Base-by-base conservation (phyloP, 352 stramenopile species). In the Phytopythium cucurbitacearum region DNA sequence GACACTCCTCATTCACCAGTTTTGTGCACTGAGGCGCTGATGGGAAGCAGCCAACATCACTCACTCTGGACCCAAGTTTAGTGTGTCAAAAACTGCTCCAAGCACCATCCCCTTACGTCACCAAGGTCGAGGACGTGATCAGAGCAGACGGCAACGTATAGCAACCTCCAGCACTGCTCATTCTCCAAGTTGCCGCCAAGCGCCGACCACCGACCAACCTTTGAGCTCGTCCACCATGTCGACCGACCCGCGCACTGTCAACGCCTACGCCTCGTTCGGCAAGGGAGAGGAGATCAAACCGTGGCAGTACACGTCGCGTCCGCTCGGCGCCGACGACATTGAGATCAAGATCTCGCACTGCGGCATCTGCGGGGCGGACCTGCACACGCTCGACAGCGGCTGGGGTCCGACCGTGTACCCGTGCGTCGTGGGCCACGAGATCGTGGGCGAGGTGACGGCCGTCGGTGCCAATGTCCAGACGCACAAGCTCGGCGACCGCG, bases 401-500 rank as follows among this genome's bases (percentile, higher is more conserved):
- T 86, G 72, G 75, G 70, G 67, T 3, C 54, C 59, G 0, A 69
- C 69, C 0, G 32, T 42, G 8, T 86, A 80, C 51, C 75, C 72
- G 38, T 67, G 67, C 53, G 60, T 86, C 1, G 60, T 72, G 0
- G 75, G 72, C 16, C 74, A 83, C 49, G 71, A 85, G 59, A 85
- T 85, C 59, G 66, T 85, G 13, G 75, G 74, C 6, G 61, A 76
- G 15, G 65, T 85, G 16, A 75, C 69, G 5, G 45, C 53, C 15
- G 65, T 53, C 0, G 74, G 74, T 2, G 15, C 51, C 3, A 55
- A 80, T 1, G 86, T 96, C 2, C 71, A 59, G 36, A 63, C 75
- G 16, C 73, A 93, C 43, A 65, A 74, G 39, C 77, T 91, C 4
- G 87, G 87, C 10, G 80, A 95, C 61, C 56, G 67, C 12, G 83